phyloP scores from a whole-genome alignment of 305 asterid species.

The Fraxinus velutina region DNA sequence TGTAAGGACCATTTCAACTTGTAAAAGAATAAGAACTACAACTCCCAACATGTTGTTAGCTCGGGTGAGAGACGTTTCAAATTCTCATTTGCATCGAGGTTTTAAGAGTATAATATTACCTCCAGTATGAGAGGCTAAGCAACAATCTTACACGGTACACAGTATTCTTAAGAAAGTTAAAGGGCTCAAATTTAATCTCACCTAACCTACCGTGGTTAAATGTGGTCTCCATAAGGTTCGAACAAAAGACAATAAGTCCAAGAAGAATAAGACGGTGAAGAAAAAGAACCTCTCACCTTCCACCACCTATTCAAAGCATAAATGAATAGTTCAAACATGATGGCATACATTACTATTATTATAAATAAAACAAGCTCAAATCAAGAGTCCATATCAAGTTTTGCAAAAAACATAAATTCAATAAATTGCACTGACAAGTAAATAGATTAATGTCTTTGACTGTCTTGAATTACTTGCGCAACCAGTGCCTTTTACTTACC shows the following conservation, averaged over 20 bases:
- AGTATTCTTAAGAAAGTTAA: neutral
- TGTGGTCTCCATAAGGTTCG: neutral
- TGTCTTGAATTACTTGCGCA: neutral
- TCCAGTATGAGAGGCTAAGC: neutral
- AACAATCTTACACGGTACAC: neutral
- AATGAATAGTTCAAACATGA: conserved; percentile 5
- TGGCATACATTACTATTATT: neutral
- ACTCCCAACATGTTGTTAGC: neutral
- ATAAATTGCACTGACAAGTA: neutral
- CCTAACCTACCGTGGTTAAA: neutral
- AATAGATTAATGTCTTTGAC: neutral
- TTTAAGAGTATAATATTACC: neutral
- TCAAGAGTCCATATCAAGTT: neutral
- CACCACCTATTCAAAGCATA: conserved; percentile 42
- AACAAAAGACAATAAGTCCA: too few species aligned
- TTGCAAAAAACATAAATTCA: neutral
- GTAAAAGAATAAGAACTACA: neutral
- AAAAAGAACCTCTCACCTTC: conserved; percentile 25
- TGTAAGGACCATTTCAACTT: neutral
- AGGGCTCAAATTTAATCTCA: neutral
- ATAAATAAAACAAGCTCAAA: neutral
- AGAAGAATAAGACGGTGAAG: too few species aligned
- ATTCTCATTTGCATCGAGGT: neutral
- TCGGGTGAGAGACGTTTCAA: neutral
- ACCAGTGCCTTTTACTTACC: neutral